Percentiles rank a stretch among this genome's conserved stretches.
Evolutionary conservation across 306 rosid genomes (phyloP).

Genomic region (Canavalia ensiformis): DNA sequence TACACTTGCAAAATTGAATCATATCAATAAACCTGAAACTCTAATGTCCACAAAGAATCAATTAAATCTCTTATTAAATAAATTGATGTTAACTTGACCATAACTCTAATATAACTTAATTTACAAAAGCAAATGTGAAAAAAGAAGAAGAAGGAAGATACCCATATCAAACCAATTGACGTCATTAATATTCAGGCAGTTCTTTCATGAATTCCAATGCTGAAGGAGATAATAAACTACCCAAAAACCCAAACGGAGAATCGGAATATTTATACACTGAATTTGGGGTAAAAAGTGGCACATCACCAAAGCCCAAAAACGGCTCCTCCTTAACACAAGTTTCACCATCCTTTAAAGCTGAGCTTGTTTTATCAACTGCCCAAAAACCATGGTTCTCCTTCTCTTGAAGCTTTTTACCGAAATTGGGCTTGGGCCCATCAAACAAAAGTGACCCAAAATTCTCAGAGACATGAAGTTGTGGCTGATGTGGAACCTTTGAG

Average conservation of each 20-base stretch:
- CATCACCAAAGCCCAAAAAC: slow-evolving; percentile 42
- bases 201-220: slow-evolving; percentile 65
- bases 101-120: background rate
- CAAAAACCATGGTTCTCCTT: background rate
- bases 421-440: background rate
- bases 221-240: slow-evolving; percentile 58
- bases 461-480: background rate
- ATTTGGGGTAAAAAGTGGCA: slow-evolving; percentile 66
- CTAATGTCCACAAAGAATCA: slow-evolving; percentile 5
- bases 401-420: background rate
- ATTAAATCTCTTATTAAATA: background rate
- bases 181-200: slow-evolving; percentile 58
- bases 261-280: slow-evolving; percentile 44
- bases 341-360: slow-evolving; percentile 36
- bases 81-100: background rate
- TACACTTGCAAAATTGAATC: background rate
- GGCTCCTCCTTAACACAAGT: background rate
- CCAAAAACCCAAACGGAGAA: slow-evolving; percentile 41
- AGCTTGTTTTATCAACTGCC: slow-evolving; percentile 38
- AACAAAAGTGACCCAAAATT: background rate
- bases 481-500: no score
- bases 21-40: background rate
- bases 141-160: background rate
- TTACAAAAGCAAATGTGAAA: background rate
- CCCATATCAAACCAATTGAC: background rate